Conservation (phyloP, 2,329 filamentous ascomycete species). For the Mariannaea sp. region DNA sequence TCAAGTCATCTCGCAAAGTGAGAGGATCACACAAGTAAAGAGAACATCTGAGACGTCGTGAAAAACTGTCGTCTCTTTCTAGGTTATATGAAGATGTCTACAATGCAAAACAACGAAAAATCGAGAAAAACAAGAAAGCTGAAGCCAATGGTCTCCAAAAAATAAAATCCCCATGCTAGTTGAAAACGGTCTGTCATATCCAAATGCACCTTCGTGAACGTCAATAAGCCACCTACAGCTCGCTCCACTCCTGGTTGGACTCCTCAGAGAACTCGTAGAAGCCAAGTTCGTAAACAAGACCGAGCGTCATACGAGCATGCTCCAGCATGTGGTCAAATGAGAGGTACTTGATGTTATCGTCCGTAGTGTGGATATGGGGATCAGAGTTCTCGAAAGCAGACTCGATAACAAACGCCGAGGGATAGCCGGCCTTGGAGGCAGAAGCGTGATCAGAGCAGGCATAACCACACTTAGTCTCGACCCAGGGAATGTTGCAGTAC, state of each 20-base stretch:
- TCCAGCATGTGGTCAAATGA: constrained; percentile 92
- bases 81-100: background rate
- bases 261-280: constrained; percentile 69
- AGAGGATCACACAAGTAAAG: background rate
- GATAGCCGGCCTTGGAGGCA: constrained; percentile 74
- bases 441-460: constrained; percentile 79
- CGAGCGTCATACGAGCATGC: constrained; percentile 83
- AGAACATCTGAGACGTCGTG: too few species aligned
- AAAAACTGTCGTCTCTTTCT: background rate
- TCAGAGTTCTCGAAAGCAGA: constrained; percentile 69
- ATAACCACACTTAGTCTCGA: constrained; percentile 88
- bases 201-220: background rate
- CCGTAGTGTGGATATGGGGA: constrained; percentile 71
- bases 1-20: too few species aligned
- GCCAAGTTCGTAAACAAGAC: constrained; percentile 81
- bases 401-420: constrained; percentile 78
- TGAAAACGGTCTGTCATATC: background rate
- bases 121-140: too few species aligned
- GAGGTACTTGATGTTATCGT: constrained; percentile 72
- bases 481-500: constrained; percentile 88
- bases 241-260: constrained; percentile 39
- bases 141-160: background rate
- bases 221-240: constrained; percentile 40
- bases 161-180: background rate
- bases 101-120: too few species aligned